Evolutionary conservation across 2,329 filamentous ascomycete species (phyloP), one percentile per base, ranked within the genome.

Genomic region (Plectosphaerella plurivora): DNA sequence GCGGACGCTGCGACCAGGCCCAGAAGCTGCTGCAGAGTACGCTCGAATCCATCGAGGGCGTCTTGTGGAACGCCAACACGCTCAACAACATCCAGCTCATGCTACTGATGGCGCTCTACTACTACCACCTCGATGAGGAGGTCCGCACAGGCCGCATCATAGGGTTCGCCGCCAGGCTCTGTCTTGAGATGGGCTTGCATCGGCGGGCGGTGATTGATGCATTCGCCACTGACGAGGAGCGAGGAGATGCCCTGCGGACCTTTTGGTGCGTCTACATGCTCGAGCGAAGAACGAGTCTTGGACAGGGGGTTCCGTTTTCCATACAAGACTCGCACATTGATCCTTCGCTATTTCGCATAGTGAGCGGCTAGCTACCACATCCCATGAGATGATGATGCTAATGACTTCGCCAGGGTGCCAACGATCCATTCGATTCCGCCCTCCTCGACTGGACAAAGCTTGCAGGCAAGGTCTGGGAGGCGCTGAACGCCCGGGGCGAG

Each of bases 261-360:
- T 79, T 78, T 53, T 79, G 76, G 75, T 75, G 70, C 25, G 73
- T 78, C n/a, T 79, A 78, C 51, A 71, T 77, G 0, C 67, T 80
- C 1, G 77, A 79, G 49, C 71, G 75, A 1, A 71, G 76, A 22
- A 79, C 74, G 73, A 77, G 74, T 12, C 77, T 79, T 35, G 76
- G 76, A 2, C 78, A 74, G 0, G 74, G 76, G 11, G 58, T 79
- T 16, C 74, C 76, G 0, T 79, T 77, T 56, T 70, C 71, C 0
- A 65, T 79, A 5, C 66, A 74, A 11, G 75, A 79, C 49, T 67
- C 69, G 0, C 76, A 78, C 47, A 73, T 79, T 53, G 76, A 79
- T 48, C 72, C 74, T 1, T 69, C 72, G 39, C 57, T 79, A 1
- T 73, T 73, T 0, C 69, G 76, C 47, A 72, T 72, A 0, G 74